These are phyloP conservation scores for Eucalyptus dawsonii DNA, from an alignment of 345 rosid genomes.

Conservation along the genomic window DNA sequence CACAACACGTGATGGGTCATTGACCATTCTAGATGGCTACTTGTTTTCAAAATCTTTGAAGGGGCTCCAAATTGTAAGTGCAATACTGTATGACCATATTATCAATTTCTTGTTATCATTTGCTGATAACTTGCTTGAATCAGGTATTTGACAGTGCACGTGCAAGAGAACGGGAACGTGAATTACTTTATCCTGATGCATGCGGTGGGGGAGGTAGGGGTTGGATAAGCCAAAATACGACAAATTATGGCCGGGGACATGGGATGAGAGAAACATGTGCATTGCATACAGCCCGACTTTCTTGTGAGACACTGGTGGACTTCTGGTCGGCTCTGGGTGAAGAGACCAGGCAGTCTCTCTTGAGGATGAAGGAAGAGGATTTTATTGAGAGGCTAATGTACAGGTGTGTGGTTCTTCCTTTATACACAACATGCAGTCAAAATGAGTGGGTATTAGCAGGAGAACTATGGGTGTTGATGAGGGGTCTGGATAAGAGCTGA, in stretches of 20 bases:
- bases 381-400: slow-evolving; percentile 84
- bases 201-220: slow-evolving; percentile 98
- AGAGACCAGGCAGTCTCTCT: slow-evolving; percentile 71
- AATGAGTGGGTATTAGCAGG: neutral
- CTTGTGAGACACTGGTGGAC: slow-evolving; percentile 82
- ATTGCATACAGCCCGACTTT: slow-evolving; percentile 88
- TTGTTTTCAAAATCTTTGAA: slow-evolving; percentile 53
- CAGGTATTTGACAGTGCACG: slow-evolving; percentile 95
- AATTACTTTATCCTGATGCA: slow-evolving; percentile 94
- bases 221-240: slow-evolving; percentile 90
- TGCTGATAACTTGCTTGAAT: slow-evolving; percentile 19
- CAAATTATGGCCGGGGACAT: slow-evolving; percentile 79
- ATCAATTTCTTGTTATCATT: neutral
- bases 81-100: neutral
- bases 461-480: neutral
- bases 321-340: slow-evolving; percentile 93
- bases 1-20: slow-evolving; percentile 62
- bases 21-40: slow-evolving; percentile 79
- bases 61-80: slow-evolving; percentile 72
- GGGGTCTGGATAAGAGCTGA: neutral
- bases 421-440: neutral
- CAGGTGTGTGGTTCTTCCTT: slow-evolving; percentile 47
- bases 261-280: slow-evolving; percentile 93
- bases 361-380: slow-evolving; percentile 98
- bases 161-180: slow-evolving; percentile 86